Evolutionary conservation across 306 rosid genomes (phyloP).

Genomic region (Quercus dentata): DNA sequence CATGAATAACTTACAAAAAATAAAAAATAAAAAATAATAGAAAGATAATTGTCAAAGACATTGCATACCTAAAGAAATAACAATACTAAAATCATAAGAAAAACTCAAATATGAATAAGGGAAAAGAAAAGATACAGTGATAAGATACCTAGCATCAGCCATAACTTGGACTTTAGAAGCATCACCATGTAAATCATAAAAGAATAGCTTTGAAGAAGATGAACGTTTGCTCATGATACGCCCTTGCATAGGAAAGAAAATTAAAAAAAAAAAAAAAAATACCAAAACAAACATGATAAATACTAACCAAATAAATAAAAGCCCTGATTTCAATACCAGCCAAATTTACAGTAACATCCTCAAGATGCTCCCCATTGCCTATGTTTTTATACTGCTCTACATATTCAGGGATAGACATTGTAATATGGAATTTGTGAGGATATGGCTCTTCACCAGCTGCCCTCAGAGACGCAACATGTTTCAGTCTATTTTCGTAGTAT

Average conservation of each 20-base stretch:
- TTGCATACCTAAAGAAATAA: background rate
- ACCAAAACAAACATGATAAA: background rate
- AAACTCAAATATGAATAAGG: background rate
- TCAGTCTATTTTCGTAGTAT: conserved; percentile 75
- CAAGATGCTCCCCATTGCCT: conserved; percentile 70
- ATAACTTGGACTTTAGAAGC: conserved; percentile 77
- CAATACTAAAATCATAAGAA: background rate
- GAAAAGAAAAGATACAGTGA: background rate
- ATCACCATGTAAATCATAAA: conserved; percentile 69
- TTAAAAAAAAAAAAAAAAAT: background rate
- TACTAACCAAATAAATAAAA: background rate
- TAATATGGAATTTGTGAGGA: conserved; percentile 59
- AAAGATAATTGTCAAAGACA: too few species aligned
- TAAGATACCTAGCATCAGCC: conserved; percentile 77
- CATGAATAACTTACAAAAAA: too few species aligned
- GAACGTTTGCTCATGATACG: conserved; percentile 65
- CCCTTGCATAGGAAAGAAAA: conserved; percentile 27
- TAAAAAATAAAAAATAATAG: too few species aligned
- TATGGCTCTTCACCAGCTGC: conserved; percentile 56
- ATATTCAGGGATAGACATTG: conserved; percentile 48
- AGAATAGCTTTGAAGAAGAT: conserved; percentile 66
- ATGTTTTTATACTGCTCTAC: conserved; percentile 43
- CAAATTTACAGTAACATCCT: conserved; percentile 56
- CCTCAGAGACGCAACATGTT: conserved; percentile 51
- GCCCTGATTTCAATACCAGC: conserved; percentile 43